These are phyloP conservation scores for Nakaseomyces uthaithaninus DNA, from an alignment of 1,139 yeast species.

Conservation along the genomic window DNA sequence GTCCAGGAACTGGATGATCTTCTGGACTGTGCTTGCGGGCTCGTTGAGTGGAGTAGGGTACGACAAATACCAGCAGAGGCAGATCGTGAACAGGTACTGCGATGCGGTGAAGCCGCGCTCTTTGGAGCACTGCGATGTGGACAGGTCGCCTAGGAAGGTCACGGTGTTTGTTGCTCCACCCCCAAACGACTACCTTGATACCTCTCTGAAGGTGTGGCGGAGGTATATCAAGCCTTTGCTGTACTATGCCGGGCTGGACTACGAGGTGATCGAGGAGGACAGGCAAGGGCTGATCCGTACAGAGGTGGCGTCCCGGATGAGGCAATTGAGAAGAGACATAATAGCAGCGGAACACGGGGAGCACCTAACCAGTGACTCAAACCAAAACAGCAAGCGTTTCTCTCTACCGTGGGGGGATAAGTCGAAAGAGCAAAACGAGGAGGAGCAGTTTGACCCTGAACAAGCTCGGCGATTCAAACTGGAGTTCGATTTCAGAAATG, in stretches of 20 bases:
- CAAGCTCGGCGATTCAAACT: conserved; percentile 34
- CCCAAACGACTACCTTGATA: conserved; percentile 83
- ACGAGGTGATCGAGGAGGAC: conserved; percentile 57
- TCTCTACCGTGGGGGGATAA: not conserved
- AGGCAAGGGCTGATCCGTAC: conserved; percentile 86
- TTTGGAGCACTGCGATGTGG: conserved; percentile 39
- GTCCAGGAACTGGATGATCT: conserved; percentile 86
- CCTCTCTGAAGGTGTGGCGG: conserved; percentile 64
- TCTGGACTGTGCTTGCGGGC: conserved; percentile 63
- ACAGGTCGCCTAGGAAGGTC: conserved; percentile 60
- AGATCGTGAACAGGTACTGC: conserved; percentile 61
- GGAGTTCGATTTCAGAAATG: conserved; percentile 45
- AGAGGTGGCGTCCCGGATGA: conserved; percentile 72
- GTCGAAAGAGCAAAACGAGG: not conserved
- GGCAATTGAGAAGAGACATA: conserved; percentile 51
- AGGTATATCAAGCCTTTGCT: conserved; percentile 80
- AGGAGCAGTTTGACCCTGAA: conserved; percentile 11
- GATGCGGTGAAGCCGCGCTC: conserved; percentile 48
- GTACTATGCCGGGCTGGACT: conserved; percentile 81
- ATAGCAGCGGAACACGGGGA: conserved; percentile 8
- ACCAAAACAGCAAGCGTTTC: too few relatives aligned
- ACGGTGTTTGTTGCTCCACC: conserved; percentile 90
- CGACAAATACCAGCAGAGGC: conserved; percentile 67
- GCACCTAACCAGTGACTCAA: not conserved
- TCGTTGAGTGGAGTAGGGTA: conserved; percentile 67